These are phyloP conservation scores for Termitomyces sp. DNA, from an alignment of 768 basidiomycete genomes.

Conservation along the genomic window DNA sequence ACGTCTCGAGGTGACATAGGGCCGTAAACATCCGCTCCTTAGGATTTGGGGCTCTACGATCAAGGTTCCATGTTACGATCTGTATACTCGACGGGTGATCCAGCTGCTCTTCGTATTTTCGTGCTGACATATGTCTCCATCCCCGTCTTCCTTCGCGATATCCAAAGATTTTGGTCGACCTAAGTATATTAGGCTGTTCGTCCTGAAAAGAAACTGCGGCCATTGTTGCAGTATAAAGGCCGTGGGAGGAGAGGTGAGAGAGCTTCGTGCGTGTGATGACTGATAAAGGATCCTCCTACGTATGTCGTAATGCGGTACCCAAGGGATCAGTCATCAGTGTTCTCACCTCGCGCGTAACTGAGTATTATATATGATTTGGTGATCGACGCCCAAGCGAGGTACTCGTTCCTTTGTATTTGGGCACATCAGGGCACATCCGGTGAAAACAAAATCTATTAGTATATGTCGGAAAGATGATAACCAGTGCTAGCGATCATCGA, in stretches of 20 bases:
- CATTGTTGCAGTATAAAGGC: conserved; percentile 2
- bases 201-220: conserved; percentile 14
- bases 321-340: not conserved
- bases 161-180: conserved; percentile 35
- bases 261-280: not conserved
- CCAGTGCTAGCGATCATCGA: too few relatives aligned
- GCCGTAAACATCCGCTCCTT: conserved; percentile 46
- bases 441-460: conserved; percentile 15
- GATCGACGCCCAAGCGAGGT: conserved; percentile 3
- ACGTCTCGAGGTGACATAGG: conserved; percentile 54
- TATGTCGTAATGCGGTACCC: not conserved
- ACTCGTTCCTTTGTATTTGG: not conserved
- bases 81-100: conserved; percentile 37
- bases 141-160: conserved; percentile 36
- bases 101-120: conserved; percentile 26
- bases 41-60: conserved; percentile 38
- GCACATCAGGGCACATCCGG: not conserved
- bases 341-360: not conserved
- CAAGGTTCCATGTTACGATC: conserved; percentile 74
- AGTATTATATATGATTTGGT: conserved; percentile 10
- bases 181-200: conserved; percentile 26
- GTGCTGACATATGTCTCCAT: conserved; percentile 47
- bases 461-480: conserved; percentile 9
- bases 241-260: not conserved
- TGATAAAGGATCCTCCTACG: not conserved